phyloP scores from a whole-genome alignment of 2,329 filamentous ascomycete species.

The Botrytis elliptica region DNA sequence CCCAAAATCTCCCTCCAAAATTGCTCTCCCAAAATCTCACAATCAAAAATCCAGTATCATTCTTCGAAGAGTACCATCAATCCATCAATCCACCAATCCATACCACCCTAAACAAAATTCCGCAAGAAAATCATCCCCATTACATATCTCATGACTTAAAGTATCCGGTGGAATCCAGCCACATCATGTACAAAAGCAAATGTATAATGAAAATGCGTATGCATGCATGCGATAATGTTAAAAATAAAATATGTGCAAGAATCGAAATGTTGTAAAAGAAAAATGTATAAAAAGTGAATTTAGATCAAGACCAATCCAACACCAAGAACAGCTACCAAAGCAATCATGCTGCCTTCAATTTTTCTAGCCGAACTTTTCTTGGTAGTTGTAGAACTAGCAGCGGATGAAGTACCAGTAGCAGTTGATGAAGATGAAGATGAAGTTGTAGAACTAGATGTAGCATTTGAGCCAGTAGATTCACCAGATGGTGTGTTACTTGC shows the following conservation, averaged over 20 bases:
- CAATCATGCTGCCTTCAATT: conserved; percentile 18
- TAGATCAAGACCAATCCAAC: conserved; percentile 8
- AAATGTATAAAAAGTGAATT: background rate
- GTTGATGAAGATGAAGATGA: conserved; percentile 25
- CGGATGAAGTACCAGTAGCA: conserved; percentile 39
- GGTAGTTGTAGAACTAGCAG: background rate
- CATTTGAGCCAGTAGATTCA: conserved; percentile 16
- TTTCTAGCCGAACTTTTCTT: conserved; percentile 16
- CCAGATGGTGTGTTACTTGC: conserved; percentile 52
- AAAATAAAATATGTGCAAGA: conserved; percentile 18
- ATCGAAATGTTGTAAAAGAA: background rate
- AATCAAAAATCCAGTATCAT: background rate
- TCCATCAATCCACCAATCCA: background rate
- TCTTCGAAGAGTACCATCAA: background rate
- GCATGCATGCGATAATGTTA: background rate
- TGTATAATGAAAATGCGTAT: background rate
- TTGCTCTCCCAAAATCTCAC: background rate
- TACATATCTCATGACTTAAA: background rate
- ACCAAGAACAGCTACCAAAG: conserved; percentile 12
- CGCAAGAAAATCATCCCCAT: background rate
- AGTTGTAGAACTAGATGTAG: background rate
- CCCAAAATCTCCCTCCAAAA: conserved; percentile 3
- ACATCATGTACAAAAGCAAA: conserved; percentile 10
- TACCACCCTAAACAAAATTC: background rate
- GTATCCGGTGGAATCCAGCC: conserved; percentile 8